Percentiles rank a stretch among this genome's conserved stretches.
These are phyloP conservation scores for Irpex lacteus DNA, from an alignment of 1,284 basidiomycete genomes.

Conservation along the genomic window DNA sequence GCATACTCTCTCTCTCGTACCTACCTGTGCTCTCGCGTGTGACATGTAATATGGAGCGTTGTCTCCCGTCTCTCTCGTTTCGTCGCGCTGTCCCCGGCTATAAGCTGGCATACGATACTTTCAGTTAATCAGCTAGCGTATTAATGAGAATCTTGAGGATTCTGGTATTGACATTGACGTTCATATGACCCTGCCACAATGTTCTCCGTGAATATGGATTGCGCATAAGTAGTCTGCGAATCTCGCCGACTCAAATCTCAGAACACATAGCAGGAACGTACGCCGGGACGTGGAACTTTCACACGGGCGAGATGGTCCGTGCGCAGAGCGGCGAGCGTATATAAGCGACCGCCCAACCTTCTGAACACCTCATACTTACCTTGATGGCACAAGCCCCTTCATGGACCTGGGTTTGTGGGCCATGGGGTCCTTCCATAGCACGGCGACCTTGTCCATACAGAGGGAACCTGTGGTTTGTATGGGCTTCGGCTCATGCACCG, in stretches of 20 bases:
- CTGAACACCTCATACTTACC: constrained; percentile 14
- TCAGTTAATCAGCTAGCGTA: no score
- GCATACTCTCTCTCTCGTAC: not conserved
- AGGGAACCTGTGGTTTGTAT: constrained; percentile 51
- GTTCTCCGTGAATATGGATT: no score
- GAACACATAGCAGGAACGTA: not conserved
- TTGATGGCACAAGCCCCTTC: constrained; percentile 16
- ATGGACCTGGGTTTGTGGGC: constrained; percentile 32
- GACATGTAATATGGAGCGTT: not conserved
- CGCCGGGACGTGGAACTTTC: not conserved
- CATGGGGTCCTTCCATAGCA: constrained; percentile 55
- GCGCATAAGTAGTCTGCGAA: no score
- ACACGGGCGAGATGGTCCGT: constrained; percentile 5
- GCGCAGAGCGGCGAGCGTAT: constrained; percentile 6
- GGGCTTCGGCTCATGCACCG: constrained; percentile 64
- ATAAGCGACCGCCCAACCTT: constrained; percentile 1
- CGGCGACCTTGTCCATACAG: constrained; percentile 61
- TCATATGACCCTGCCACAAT: no score
- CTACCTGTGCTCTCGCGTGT: not conserved
- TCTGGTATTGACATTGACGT: no score
- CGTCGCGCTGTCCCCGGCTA: not conserved
- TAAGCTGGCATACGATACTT: not conserved
- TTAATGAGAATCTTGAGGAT: no score
- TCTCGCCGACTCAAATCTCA: no score
- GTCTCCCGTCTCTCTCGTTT: not conserved